Evolutionary conservation across 108 stramenopile genomes (phyloP), one percentile per base, ranked within the genome.

Genomic region (Schizochytrium sp.): DNA sequence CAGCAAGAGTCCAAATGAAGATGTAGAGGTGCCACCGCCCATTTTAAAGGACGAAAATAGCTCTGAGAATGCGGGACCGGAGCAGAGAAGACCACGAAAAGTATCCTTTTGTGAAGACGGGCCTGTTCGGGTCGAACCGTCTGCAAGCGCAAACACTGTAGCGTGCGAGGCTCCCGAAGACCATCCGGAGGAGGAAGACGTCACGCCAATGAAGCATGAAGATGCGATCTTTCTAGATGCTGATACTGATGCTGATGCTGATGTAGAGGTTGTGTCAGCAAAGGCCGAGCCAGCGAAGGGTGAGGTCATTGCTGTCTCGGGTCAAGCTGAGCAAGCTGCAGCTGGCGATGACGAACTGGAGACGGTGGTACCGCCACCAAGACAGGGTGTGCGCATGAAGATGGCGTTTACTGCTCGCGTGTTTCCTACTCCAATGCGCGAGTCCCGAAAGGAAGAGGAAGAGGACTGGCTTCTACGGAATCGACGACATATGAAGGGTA

Each of bases 391-490:
- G 5, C 91, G 57, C 18, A 88, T 92, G 18, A 48, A 72, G 60
- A 63, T 93, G 21, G 88, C 87, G 5, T 93, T 93, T 76, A 93
- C 92, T 5, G 87, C 91, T 5, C 88, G 93, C 44, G 71, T 93
- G 5, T 93, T 93, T 87, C 93, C 93, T 16, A 93, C 93, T 58
- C 93, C 93, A 8, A 83, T 90, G 91, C 47, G 93, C 23, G 93
- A 93, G 91, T 92, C 91, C 28, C 92, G 92, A 44, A 57, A 48
- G 58, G 83, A 88, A 53, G 93, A 93, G 48, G 93, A 93, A 47
- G 92, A 92, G 43, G 93, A 90, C 58, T 93, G 93, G 93, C 90
- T 93, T 14, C 90, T 90, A 60, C 92, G 93, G 44, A 93, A 93
- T 88, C 91, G 91, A 21, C 43, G 58, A 25, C 92, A 93, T 34